These are phyloP conservation scores for Pyrenula aspistea DNA, from an alignment of 495 filamentous ascomycete genomes.

Conservation along the genomic window DNA sequence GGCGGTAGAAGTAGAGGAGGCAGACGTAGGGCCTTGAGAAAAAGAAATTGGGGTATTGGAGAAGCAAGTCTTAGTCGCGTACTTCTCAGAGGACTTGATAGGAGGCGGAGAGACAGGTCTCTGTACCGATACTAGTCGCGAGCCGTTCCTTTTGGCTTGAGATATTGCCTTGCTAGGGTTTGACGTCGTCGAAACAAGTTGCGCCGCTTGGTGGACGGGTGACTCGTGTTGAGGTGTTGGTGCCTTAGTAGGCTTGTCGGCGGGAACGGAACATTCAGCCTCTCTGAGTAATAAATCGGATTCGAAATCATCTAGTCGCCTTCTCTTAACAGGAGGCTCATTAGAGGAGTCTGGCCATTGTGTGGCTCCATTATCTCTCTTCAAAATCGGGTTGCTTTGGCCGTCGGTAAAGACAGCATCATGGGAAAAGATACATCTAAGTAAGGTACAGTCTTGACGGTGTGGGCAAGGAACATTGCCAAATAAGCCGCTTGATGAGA, in stretches of 20 bases:
- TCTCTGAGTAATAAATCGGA: not conserved
- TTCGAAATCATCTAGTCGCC: not conserved
- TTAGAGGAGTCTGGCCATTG: not conserved
- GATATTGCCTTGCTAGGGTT: no score
- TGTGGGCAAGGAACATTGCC: slow-evolving; percentile 53
- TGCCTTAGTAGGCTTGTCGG: not conserved
- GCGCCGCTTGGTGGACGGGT: not conserved
- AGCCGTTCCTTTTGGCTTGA: not conserved
- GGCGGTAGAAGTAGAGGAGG: slow-evolving; percentile 11
- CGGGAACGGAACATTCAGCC: not conserved
- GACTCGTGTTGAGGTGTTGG: not conserved
- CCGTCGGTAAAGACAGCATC: not conserved
- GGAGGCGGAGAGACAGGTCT: slow-evolving; percentile 32
- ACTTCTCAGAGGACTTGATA: slow-evolving; percentile 12
- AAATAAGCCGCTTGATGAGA: slow-evolving; percentile 52
- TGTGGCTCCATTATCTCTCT: not conserved
- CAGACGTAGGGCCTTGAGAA: no score
- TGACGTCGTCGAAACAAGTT: not conserved
- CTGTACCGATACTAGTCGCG: slow-evolving; percentile 11
- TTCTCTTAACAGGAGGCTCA: not conserved
- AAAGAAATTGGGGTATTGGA: no score
- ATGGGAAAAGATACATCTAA: slow-evolving; percentile 53
- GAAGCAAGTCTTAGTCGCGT: no score
- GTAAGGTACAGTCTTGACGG: slow-evolving; percentile 37
- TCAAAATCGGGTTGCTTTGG: not conserved